Evolutionary conservation across 352 stramenopile species (phyloP).

Genomic region (Phytophthora uliginosa): DNA sequence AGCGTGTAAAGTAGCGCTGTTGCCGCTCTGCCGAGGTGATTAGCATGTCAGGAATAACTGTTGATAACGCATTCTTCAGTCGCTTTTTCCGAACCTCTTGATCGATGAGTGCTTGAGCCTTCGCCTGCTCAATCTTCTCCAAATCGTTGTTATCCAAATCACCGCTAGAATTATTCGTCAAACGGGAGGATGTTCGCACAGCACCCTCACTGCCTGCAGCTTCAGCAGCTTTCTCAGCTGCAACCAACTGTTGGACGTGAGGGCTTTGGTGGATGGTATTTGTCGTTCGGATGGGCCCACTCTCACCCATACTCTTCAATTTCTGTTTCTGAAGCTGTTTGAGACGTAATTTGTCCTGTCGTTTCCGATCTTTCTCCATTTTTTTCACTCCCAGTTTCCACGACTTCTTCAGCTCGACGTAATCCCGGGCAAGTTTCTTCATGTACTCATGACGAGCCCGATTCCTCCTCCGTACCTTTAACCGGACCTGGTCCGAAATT

Average conservation of each 20-base stretch:
- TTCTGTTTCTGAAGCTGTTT: conserved; percentile 78
- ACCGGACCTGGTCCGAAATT: conserved; percentile 62
- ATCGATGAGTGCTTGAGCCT: conserved; percentile 76
- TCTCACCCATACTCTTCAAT: conserved; percentile 34
- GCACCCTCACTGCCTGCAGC: conserved; percentile 32
- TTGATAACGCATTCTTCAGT: conserved; percentile 86
- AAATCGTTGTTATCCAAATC: conserved; percentile 82
- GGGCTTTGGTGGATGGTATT: conserved; percentile 54
- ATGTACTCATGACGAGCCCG: conserved; percentile 71
- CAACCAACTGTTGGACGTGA: conserved; percentile 48
- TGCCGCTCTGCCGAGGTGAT: conserved; percentile 66
- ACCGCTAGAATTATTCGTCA: conserved; percentile 89
- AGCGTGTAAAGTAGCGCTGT: conserved; percentile 59
- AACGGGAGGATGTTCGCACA: conserved; percentile 82
- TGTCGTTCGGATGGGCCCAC: conserved; percentile 39
- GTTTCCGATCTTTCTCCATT: conserved; percentile 90
- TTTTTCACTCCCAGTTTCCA: conserved; percentile 90
- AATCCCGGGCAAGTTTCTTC: conserved; percentile 80
- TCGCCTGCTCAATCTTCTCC: conserved; percentile 87
- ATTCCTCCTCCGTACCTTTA: conserved; percentile 78
- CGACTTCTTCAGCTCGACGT: conserved; percentile 81
- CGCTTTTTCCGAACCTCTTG: conserved; percentile 88
- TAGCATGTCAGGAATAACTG: conserved; percentile 89
- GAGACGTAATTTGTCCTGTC: conserved; percentile 80
- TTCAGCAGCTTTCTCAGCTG: conserved; percentile 46